Base-by-base conservation (phyloP, 1,284 basidiomycete genomes). In the Leucocoprinus gongylophorus region DNA sequence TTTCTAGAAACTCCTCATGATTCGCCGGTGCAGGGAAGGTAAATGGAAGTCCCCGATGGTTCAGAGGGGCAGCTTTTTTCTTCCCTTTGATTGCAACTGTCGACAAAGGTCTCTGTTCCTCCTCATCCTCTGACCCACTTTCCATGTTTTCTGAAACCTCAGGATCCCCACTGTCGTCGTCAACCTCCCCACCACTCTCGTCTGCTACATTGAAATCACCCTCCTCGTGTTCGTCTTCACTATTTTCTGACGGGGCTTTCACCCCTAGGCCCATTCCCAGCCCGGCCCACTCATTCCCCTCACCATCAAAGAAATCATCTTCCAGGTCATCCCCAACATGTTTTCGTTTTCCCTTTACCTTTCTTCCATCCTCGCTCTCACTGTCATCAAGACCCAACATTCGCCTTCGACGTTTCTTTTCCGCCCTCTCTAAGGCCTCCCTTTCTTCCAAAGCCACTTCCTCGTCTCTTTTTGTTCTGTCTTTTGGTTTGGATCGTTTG, bases 401-500 rank as follows among this genome's bases (percentile, higher is more conserved):
- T 17, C 97, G 81, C 58, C 84, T 77, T 49, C 86, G 67, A 15
- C 97, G 78, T 59, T 77, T 81, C 56, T 79, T 78, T 70, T 99
- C 97, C 0, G 91, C 90, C 63, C 83, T 86, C 69, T 95, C 88
- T 46, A 99, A 71, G 2, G 81, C 76, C 61, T 93, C 88, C 59
- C 91, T 95, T 64, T 91, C 91, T 58, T 97, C 94, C 51, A 88
- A 61, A 1, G 93, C 95, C 12, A 92, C 62, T 66, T 99, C 97
- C 59, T 95, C 94, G 61, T 97, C 95, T 0, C 95, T 97, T 73
- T 97, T 98, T 38, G 93, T 92, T 51, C 97, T 76, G 65, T 99
- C 91, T 64, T 94, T 97, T 1, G 97, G 91, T 62, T 95, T 91
- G 7, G 95, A 91, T 3, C 97, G 82, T 58, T 89, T 83, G 54